These are phyloP conservation scores for Xylaria sp. DNA, from an alignment of 2,329 filamentous ascomycete species.

Conservation along the genomic window DNA sequence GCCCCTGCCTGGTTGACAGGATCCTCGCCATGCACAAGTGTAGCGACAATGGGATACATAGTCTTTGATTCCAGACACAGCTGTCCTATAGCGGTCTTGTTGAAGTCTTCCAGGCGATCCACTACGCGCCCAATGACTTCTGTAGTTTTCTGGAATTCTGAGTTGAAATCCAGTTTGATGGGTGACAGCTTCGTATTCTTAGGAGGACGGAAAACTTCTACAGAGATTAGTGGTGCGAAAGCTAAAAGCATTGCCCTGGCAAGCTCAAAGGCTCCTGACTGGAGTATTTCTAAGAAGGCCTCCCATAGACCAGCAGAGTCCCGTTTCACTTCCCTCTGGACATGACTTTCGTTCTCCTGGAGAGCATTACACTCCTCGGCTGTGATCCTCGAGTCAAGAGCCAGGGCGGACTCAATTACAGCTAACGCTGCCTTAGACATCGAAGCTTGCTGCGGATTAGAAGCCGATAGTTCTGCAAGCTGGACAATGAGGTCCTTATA, in stretches of 20 bases:
- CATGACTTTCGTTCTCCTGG: slow-evolving; percentile 62
- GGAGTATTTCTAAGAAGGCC: slow-evolving; percentile 74
- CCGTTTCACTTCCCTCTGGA: slow-evolving; percentile 75
- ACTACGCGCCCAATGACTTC: slow-evolving; percentile 77
- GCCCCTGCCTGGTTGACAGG: slow-evolving; percentile 83
- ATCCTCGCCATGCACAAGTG: slow-evolving; percentile 83
- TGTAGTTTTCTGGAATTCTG: slow-evolving; percentile 67
- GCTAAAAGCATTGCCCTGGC: slow-evolving; percentile 79
- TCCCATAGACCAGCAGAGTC: slow-evolving; percentile 84
- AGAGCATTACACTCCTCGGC: slow-evolving; percentile 76
- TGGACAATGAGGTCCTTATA: slow-evolving; percentile 70
- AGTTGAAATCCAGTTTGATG: slow-evolving; percentile 79
- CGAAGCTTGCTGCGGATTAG: slow-evolving; percentile 61
- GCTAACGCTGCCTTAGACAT: slow-evolving; percentile 67
- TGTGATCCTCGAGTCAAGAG: slow-evolving; percentile 77
- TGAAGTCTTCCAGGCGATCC: slow-evolving; percentile 82
- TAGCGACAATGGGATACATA: slow-evolving; percentile 79
- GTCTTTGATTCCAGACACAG: slow-evolving; percentile 76
- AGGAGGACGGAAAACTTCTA: slow-evolving; percentile 76
- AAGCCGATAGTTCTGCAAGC: slow-evolving; percentile 61
- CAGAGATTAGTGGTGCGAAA: slow-evolving; percentile 74
- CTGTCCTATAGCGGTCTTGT: slow-evolving; percentile 72
- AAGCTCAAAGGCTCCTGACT: slow-evolving; percentile 74
- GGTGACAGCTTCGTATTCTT: slow-evolving; percentile 57
- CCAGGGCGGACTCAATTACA: slow-evolving; percentile 74